phyloP scores from a whole-genome alignment of 768 basidiomycete species.

The Lentinula sp. region DNA sequence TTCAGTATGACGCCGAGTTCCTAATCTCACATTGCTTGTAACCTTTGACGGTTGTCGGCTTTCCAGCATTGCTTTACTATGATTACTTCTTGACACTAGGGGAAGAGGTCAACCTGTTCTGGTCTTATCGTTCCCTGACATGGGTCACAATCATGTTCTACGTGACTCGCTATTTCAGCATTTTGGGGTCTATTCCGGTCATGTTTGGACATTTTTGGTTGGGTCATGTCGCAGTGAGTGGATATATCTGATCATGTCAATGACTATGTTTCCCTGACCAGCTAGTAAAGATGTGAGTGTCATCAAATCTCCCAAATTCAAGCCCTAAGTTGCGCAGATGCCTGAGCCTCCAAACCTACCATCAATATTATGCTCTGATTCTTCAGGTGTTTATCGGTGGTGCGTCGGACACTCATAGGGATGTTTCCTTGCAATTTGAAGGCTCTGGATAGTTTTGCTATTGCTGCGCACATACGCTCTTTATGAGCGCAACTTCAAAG shows the following conservation, averaged over 20 bases:
- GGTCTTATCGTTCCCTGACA: conserved; percentile 19
- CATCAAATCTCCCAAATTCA: background rate
- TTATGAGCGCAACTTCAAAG: conserved; percentile 4
- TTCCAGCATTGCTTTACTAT: conserved; percentile 14
- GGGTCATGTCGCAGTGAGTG: conserved; percentile 6
- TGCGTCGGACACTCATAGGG: background rate
- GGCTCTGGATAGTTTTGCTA: background rate
- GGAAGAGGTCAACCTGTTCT: conserved; percentile 29
- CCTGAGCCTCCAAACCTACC: conserved; percentile 3
- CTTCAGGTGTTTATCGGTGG: conserved; percentile 7
- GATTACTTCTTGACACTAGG: conserved; percentile 35
- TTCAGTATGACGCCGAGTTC: background rate
- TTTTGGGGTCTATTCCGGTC: conserved; percentile 24
- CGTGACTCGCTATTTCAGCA: conserved; percentile 26
- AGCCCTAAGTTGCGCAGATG: background rate
- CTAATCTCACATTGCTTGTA: background rate
- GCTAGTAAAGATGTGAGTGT: background rate
- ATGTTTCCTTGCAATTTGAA: background rate
- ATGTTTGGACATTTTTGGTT: conserved; percentile 20
- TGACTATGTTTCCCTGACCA: background rate
- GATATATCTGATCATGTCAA: background rate
- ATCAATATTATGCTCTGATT: conserved; percentile 4
- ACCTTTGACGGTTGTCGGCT: background rate
- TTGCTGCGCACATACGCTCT: conserved; percentile 9
- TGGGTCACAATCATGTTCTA: conserved; percentile 24